phyloP scores from a whole-genome alignment of 352 stramenopile genomes.

The Saprolegnia parasitica region DNA sequence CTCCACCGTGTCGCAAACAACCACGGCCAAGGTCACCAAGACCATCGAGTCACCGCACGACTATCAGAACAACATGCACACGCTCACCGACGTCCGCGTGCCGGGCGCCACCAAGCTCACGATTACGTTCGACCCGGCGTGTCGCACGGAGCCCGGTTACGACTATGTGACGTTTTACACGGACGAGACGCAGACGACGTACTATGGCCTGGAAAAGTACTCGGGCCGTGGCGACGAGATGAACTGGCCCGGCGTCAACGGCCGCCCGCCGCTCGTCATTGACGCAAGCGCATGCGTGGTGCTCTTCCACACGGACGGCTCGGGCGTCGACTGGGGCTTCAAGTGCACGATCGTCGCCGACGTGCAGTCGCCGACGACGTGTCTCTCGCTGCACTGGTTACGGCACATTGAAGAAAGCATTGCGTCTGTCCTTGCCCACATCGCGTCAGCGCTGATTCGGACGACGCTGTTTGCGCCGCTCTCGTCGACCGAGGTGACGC shows the following conservation, averaged over 20 bases:
- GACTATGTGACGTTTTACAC: conserved; percentile 88
- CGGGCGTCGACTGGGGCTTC: conserved; percentile 79
- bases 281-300: conserved; percentile 72
- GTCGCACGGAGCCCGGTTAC: conserved; percentile 76
- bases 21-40: conserved; percentile 7
- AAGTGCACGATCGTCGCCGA: conserved; percentile 63
- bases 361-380: conserved; percentile 50
- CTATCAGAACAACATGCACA: conserved; percentile 76
- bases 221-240: conserved; percentile 62
- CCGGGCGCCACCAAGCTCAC: conserved; percentile 60
- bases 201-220: conserved; percentile 66
- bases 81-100: conserved; percentile 58
- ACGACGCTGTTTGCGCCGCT: conserved; percentile 46
- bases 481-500: conserved; percentile 44
- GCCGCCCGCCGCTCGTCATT: conserved; percentile 62
- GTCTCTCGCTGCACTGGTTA: conserved; percentile 60
- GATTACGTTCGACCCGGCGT: conserved; percentile 79
- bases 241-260: conserved; percentile 72
- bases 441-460: conserved; percentile 36
- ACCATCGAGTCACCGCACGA: conserved; percentile 69
- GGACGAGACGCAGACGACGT: conserved; percentile 45
- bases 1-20: not conserved
- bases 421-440: conserved; percentile 50
- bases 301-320: conserved; percentile 76
- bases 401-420: conserved; percentile 46